Evolutionary conservation across 495 filamentous ascomycete species (phyloP), one percentile per base, ranked within the genome.

Genomic region (Xanthoparmelia taractica): DNA sequence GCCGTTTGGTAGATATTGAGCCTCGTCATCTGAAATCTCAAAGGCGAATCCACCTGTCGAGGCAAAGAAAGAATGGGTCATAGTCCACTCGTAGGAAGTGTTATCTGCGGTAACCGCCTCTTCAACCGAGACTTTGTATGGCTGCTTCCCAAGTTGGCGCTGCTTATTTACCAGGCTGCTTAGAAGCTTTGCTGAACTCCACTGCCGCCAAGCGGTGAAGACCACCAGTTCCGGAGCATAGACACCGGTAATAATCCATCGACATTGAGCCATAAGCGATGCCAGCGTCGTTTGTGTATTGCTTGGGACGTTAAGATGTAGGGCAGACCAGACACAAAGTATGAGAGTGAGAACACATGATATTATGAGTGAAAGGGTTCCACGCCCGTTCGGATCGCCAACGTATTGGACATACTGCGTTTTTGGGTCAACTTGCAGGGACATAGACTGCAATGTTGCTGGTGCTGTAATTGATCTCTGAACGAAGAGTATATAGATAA

Each of bases 241-340:
- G 17, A 65, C 29, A n/a, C 64, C 64, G 4, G 58, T 25, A 23
- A 61, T 2, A 13, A 34, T 40, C 64, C 64, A 65, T 40, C 37
- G 56, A 4, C 56, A 10, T 12, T n/a, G 29, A 20, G 23, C 41
- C 13, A 61, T 18, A 11, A n/a, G 56, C 25, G 54, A 52, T 18
- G 37, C 27, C 18, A 45, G 27, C 40, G 40, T 15, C 0, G 63
- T 38, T 23, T 31, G 47, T 5, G 38, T 58, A 33, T 13, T 13
- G 41, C 29, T 60, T 8, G 71, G 67, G 15, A 79, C 61, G 59
- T 80, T 72, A 0, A 76, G 66, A 60, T 80, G 77, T 0, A 80
- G 61, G 3, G 76, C 70, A 15, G 74, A 72, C 67, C 71, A 79
- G 10, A 79, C 67, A 61, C 77, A 78, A 13, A 79, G 45, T 18